These are phyloP conservation scores for Paraglomus occultum DNA, from an alignment of 192 early-diverging fungal genomes.

Conservation along the genomic window DNA sequence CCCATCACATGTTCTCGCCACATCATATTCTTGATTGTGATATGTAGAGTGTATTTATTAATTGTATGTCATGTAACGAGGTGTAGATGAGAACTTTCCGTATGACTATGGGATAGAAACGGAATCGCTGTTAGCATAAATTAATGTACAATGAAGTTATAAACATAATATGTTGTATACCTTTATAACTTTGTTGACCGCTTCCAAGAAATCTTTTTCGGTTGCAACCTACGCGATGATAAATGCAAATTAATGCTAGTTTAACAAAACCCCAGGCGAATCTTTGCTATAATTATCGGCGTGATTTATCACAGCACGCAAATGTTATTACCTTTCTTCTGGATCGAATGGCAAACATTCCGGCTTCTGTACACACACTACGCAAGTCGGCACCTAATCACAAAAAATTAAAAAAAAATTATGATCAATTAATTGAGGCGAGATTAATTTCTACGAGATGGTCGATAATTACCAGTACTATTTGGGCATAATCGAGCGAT, in stretches of 20 bases:
- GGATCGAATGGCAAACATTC: conserved; percentile 99
- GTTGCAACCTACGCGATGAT: conserved; percentile 69
- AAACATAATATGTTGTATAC: neutral
- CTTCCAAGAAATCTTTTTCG: conserved; percentile 99
- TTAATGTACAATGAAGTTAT: neutral
- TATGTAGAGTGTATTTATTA: conserved; percentile 30
- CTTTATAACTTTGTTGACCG: conserved; percentile 99
- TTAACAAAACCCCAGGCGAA: neutral
- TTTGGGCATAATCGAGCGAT: conserved; percentile 98
- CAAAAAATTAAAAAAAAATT: neutral
- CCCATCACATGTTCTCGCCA: too few relatives aligned
- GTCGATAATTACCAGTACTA: conserved; percentile 64
- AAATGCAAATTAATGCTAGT: neutral
- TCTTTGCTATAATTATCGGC: neutral
- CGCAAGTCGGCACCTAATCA: conserved; percentile 83
- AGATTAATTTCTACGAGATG: neutral
- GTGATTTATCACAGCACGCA: neutral
- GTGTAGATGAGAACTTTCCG: conserved; percentile 97
- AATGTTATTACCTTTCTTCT: conserved; percentile 76
- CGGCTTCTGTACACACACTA: conserved; percentile 99
- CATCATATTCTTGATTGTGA: too few relatives aligned
- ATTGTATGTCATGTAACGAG: conserved; percentile 85
- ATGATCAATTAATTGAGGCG: neutral
- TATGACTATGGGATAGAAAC: conserved; percentile 57
- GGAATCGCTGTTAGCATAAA: conserved; percentile 1